Evolutionary conservation across 257 asterid genomes (phyloP).

Genomic region (Solanum etuberosum): DNA sequence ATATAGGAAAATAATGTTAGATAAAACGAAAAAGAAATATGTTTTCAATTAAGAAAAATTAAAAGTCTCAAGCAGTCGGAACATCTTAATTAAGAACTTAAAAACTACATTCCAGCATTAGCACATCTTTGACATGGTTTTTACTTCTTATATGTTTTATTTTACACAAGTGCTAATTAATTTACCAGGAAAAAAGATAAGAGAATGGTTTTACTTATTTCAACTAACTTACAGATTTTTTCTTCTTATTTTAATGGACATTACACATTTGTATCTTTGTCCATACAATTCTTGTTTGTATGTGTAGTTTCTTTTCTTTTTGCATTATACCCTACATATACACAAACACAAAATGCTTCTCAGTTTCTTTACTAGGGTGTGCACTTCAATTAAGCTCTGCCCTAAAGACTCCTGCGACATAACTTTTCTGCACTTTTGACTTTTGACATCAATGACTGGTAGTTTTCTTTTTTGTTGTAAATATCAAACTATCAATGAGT

Average conservation of each 20-base stretch:
- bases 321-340: neutral
- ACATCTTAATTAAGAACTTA: neutral
- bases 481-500: neutral
- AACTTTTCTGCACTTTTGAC: neutral
- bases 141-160: neutral
- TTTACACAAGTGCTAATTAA: neutral
- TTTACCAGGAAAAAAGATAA: neutral
- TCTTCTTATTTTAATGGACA: neutral
- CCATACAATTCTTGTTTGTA: neutral
- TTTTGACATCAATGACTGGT: neutral
- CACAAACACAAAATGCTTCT: neutral
- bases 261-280: neutral
- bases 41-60: neutral
- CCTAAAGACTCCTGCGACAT: neutral
- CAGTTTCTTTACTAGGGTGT: neutral
- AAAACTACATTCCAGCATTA: neutral
- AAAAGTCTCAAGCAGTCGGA: neutral
- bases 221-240: neutral
- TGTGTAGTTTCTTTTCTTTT: neutral
- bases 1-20: neutral
- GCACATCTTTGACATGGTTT: neutral
- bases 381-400: neutral
- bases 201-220: neutral
- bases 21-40: neutral
- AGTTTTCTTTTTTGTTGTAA: neutral